Conservation (phyloP, 2,329 filamentous ascomycete genomes). For the Fusarium sp. region DNA sequence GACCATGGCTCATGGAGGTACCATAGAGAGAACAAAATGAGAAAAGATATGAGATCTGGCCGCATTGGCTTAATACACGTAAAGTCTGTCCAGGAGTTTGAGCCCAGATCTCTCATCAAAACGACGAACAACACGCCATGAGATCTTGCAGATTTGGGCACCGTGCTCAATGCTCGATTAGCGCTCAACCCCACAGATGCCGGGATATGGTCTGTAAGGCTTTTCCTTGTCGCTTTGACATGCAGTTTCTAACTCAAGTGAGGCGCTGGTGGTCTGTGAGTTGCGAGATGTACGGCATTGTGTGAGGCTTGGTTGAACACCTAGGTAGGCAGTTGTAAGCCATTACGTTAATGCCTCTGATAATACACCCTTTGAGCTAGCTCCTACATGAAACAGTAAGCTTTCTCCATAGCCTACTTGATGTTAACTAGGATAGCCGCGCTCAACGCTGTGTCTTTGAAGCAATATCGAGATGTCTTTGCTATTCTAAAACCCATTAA, state of each 20-base stretch:
- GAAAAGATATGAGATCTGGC: neutral
- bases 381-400: neutral
- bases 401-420: neutral
- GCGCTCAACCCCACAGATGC: constrained; percentile 22
- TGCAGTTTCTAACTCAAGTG: constrained; percentile 6
- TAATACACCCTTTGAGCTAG: neutral
- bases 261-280: constrained; percentile 30
- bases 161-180: constrained; percentile 19
- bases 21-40: neutral
- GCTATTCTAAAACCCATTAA: neutral
- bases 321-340: neutral
- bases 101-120: constrained; percentile 5
- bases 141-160: constrained; percentile 20
- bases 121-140: neutral
- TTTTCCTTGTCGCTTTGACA: constrained; percentile 16
- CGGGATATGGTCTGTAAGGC: neutral
- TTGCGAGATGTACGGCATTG: constrained; percentile 15
- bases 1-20: neutral
- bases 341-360: neutral
- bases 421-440: neutral
- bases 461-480: neutral
- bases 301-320: neutral
- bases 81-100: constrained; percentile 18
- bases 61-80: neutral
- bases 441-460: neutral